Evolutionary conservation across 176 grass and related monocot genomes (phyloP).

Genomic region (Carex cristatella): DNA sequence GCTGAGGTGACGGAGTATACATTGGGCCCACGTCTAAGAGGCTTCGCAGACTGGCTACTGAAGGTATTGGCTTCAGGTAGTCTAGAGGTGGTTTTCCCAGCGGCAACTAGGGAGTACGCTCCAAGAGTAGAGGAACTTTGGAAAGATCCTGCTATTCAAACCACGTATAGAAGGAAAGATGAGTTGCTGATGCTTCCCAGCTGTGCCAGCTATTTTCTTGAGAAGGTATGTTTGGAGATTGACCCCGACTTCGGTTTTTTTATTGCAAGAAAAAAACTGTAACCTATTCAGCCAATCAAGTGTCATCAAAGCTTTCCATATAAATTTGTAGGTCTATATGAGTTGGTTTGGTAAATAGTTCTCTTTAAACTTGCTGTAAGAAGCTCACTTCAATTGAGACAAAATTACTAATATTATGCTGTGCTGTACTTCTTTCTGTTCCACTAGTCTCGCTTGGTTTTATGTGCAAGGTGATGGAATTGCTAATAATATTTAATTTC

Average conservation of each 20-base stretch:
- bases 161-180: constrained; percentile 61
- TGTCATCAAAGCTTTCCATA: background rate
- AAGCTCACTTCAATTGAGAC: background rate
- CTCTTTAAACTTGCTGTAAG: background rate
- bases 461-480: background rate
- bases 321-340: background rate
- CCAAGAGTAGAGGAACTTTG: constrained; percentile 93
- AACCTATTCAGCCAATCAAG: background rate
- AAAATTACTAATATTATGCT: background rate
- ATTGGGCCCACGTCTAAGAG: constrained; percentile 56
- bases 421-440: background rate
- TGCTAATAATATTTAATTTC: background rate
- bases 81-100: constrained; percentile 86
- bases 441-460: constrained; percentile 2
- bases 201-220: constrained; percentile 79
- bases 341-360: background rate
- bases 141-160: constrained; percentile 94
- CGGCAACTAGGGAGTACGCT: constrained; percentile 76
- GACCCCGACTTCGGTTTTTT: background rate
- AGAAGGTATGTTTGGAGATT: constrained; percentile 48
- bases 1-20: constrained; percentile 48
- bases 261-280: background rate
- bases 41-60: constrained; percentile 89
- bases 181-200: constrained; percentile 58
- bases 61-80: constrained; percentile 88